Evolutionary conservation across 1,139 yeast species (phyloP).

Genomic region (Nakaseomyces bracarensis): DNA sequence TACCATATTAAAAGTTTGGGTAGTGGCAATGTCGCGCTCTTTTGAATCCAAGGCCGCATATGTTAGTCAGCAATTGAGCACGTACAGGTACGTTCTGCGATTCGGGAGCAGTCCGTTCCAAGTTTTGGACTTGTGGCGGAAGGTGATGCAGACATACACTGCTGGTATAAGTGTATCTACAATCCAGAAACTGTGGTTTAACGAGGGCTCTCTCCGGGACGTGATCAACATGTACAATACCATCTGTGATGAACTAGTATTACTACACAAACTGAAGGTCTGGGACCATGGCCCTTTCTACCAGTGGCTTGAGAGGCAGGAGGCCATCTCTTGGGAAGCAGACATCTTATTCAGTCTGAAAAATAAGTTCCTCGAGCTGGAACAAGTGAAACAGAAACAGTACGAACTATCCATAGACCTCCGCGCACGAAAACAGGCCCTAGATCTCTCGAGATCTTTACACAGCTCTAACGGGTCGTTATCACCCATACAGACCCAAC

Average conservation of each 20-base stretch:
- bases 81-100: constrained; percentile 60
- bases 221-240: constrained; percentile 52
- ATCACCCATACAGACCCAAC: constrained; percentile 31
- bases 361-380: constrained; percentile 38
- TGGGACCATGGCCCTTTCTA: constrained; percentile 37
- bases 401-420: constrained; percentile 34
- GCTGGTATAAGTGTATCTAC: constrained; percentile 8
- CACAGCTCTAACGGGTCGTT: constrained; percentile 1
- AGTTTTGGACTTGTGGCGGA: constrained; percentile 26
- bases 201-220: constrained; percentile 41
- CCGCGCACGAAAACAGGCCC: constrained; percentile 31
- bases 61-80: constrained; percentile 44
- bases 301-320: constrained; percentile 42
- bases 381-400: constrained; percentile 36
- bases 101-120: constrained; percentile 68
- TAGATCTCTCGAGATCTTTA: constrained; percentile 20
- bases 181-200: constrained; percentile 33
- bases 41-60: constrained; percentile 37
- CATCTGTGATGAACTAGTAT: constrained; percentile 50
- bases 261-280: constrained; percentile 47
- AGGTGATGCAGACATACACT: constrained; percentile 13
- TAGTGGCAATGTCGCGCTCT: constrained; percentile 14
- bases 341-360: constrained; percentile 51
- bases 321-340: constrained; percentile 55
- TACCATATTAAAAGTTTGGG: constrained; percentile 15